Base-by-base conservation (phyloP, 2,329 filamentous ascomycete species). In the Polytolypa hystricis region DNA sequence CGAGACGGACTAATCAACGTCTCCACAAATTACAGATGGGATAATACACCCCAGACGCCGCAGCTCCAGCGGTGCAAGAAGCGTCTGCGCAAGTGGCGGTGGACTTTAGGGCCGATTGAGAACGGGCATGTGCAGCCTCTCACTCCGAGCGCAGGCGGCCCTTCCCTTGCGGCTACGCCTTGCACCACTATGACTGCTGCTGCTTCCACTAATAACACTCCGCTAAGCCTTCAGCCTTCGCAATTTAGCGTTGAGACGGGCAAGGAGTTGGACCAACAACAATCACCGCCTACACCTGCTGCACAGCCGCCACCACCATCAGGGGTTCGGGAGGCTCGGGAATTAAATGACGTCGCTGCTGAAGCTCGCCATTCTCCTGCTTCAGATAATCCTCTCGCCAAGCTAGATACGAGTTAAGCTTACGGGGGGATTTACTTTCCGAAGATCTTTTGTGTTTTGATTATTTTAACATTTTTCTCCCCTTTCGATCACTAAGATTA, bases 21-120 rank as follows among this genome's bases (percentile, higher is more conserved):
- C 23, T n/a, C 21, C 21, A 6, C 38, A 21, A 21, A 33, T 19
- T 62, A 66, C 18, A 56, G 52, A 39, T 52, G 56, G n/a, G 52
- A 51, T n/a, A 53, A 60, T 30, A 65, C 64, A 2, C 70, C 70
- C 0, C 62, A 66, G 34, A 74, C 70, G 3, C 71, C 71, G 3
- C 61, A 69, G n/a, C 61, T 70, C 11, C 67, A 70, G 14, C 64
- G 66, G 11, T 66, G 69, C 16, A 61, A 59, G 41, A 75, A 75
- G 50, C 61, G 68, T 26, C 65, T 65, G 17, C 54, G 71, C 14
- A 65, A 73, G 46, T 76, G 72, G 72, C 58, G 64, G 31, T 76
- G 72, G 72, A 76, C 72, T 1, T 52, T 76, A 8, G 69, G 65
- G 1, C 64, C 69, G 8, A 42, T 69, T 18, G 47, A 54, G 11